Evolutionary conservation across 108 stramenopile species (phyloP).

Genomic region (Cyclotella sp.): DNA sequence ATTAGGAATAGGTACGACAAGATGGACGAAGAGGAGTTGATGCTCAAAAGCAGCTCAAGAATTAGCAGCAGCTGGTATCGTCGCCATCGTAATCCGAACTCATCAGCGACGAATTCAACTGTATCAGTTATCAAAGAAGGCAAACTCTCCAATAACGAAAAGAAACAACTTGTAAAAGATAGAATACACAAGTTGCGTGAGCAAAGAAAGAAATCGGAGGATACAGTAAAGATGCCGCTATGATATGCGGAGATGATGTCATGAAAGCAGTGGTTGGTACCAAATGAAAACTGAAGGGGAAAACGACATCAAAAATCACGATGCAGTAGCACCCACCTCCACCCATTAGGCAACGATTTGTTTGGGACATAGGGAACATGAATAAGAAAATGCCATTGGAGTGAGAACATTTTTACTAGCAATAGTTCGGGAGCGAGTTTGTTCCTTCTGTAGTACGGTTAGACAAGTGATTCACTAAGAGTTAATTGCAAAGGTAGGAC

Average conservation of each 20-base stretch:
- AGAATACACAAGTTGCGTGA: constrained; percentile 37
- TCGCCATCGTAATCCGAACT: constrained; percentile 59
- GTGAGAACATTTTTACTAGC: too few species aligned
- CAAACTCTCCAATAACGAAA: constrained; percentile 30
- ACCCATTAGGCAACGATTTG: too few species aligned
- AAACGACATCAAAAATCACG: too few species aligned
- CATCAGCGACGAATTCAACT: background rate
- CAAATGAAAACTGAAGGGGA: too few species aligned
- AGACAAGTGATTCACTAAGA: too few species aligned
- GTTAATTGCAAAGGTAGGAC: too few species aligned
- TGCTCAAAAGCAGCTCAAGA: constrained; percentile 41
- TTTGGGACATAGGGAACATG: too few species aligned
- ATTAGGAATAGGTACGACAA: constrained; percentile 59
- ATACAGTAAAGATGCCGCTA: background rate
- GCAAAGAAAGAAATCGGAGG: constrained; percentile 15
- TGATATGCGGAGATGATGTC: background rate
- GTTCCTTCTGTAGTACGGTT: too few species aligned
- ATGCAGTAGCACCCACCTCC: too few species aligned
- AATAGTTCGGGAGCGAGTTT: too few species aligned
- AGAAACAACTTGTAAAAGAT: constrained; percentile 33
- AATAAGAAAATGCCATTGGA: too few species aligned
- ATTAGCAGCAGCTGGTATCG: constrained; percentile 81
- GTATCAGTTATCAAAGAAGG: background rate
- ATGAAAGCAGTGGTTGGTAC: too few species aligned
- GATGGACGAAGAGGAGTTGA: constrained; percentile 53